Conservation (phyloP, 2,329 filamentous ascomycete genomes). For the Fusarium anthophilum region DNA sequence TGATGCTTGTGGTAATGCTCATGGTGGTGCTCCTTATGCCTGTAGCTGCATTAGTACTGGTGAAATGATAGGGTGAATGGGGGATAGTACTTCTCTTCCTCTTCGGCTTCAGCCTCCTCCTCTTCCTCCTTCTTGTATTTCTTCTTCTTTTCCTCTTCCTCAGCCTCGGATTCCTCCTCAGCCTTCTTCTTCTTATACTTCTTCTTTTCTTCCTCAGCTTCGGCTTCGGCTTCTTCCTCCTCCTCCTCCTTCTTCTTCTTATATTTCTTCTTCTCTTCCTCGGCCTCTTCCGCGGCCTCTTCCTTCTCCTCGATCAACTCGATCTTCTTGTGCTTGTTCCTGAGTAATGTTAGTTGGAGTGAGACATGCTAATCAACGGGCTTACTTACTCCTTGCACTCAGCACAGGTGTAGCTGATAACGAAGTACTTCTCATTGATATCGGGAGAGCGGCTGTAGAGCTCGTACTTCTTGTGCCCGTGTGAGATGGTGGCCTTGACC, state of each 20-base stretch:
- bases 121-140: slow-evolving; percentile 6
- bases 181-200: slow-evolving; percentile 6
- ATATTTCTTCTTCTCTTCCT: background rate
- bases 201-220: background rate
- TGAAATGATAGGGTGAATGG: background rate
- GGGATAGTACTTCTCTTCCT: slow-evolving; percentile 1
- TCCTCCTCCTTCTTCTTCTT: background rate
- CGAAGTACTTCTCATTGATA: slow-evolving; percentile 39
- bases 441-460: slow-evolving; percentile 39
- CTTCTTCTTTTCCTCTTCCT: background rate
- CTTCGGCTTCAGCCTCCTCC: background rate
- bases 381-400: slow-evolving; percentile 38
- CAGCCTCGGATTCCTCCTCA: background rate
- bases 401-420: slow-evolving; percentile 41
- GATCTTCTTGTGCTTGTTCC: slow-evolving; percentile 21
- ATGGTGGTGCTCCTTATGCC: slow-evolving; percentile 3
- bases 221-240: background rate
- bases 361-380: too few relatives aligned
- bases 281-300: background rate
- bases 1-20: slow-evolving; percentile 3
- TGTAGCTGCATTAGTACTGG: background rate
- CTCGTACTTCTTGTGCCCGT: slow-evolving; percentile 36
- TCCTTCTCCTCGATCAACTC: slow-evolving; percentile 13
- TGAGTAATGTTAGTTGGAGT: background rate
- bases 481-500: slow-evolving; percentile 37